phyloP scores from a whole-genome alignment of 805 yeast genomes.

The Monosporozyma siamensis region DNA sequence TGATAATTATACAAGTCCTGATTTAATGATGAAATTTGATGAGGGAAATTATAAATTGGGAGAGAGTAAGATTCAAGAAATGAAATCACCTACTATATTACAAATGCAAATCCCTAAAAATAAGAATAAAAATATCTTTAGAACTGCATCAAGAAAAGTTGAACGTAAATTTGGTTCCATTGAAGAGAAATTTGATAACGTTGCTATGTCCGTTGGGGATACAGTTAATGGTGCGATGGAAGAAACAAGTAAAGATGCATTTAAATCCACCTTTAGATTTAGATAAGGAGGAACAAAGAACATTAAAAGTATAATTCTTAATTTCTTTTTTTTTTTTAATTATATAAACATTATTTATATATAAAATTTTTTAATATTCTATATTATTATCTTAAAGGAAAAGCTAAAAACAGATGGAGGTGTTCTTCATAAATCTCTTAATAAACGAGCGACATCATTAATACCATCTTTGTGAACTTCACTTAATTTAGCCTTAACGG shows the following conservation, averaged over 20 bases:
- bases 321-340: background rate
- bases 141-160: constrained; percentile 33
- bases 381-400: no score
- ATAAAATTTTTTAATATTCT: background rate
- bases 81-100: constrained; percentile 38
- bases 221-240: constrained; percentile 44
- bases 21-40: background rate
- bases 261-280: constrained; percentile 1
- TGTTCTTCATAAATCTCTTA: constrained; percentile 45
- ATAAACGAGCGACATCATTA: constrained; percentile 54
- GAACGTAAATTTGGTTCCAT: constrained; percentile 43
- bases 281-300: background rate
- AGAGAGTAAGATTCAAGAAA: constrained; percentile 37
- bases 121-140: constrained; percentile 30
- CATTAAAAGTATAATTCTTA: no score
- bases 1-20: constrained; percentile 43
- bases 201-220: constrained; percentile 47
- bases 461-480: constrained; percentile 47
- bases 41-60: constrained; percentile 34
- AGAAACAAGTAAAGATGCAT: constrained; percentile 1
- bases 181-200: constrained; percentile 48
- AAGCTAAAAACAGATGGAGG: no score
- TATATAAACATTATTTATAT: background rate
- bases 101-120: constrained; percentile 22
- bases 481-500: constrained; percentile 42